Evolutionary conservation across 345 rosid species (phyloP), one percentile per base, ranked within the genome.

Genomic region (Excoecaria agallocha): DNA sequence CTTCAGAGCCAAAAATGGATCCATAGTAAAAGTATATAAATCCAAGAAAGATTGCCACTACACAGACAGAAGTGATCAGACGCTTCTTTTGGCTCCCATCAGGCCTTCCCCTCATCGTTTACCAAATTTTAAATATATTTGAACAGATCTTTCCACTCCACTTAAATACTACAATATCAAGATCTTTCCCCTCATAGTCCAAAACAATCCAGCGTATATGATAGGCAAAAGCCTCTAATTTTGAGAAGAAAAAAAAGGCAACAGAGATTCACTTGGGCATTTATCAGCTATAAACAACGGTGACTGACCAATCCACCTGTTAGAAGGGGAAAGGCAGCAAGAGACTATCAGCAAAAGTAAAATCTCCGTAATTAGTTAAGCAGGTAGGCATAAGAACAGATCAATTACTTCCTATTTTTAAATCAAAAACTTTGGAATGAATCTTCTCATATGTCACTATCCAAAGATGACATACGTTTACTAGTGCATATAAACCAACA

Each of bases 11-110:
- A 81, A 89, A 87, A 59, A 87, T 65, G 38, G 91, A 90, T 78
- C 85, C 98, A 79, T 80, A 84, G 76, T 91, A 90, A 60, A 84
- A 87, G 81, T 85, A 96, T 49, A 93, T 70, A 77, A 92, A 93
- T 43, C 89, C 90, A 65, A 92, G 83, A 82, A 93, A 82, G 65
- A 91, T 35, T 13, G 85, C 86, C 52, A 87, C 80, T 15, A 81
- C 72, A 78, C 90, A 85, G 55, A 89, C 62, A 0, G 83, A 82
- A 72, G 89, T 87, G 73, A 91, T 79, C 16, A 96, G 71, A 64
- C 91, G 88, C 89, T 88, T 93, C 92, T 90, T 96, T 76, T 89
- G 96, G 76, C 86, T 86, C 77, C 89, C 96, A 67, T 93, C 97
- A 63, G 94, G 75, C 87, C 97, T 93, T 83, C 96, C 96, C 85